Percentiles rank a stretch among this genome's conserved stretches.
phyloP scores from a whole-genome alignment of 1,139 yeast species.

The Saccharomyces uvarum region DNA sequence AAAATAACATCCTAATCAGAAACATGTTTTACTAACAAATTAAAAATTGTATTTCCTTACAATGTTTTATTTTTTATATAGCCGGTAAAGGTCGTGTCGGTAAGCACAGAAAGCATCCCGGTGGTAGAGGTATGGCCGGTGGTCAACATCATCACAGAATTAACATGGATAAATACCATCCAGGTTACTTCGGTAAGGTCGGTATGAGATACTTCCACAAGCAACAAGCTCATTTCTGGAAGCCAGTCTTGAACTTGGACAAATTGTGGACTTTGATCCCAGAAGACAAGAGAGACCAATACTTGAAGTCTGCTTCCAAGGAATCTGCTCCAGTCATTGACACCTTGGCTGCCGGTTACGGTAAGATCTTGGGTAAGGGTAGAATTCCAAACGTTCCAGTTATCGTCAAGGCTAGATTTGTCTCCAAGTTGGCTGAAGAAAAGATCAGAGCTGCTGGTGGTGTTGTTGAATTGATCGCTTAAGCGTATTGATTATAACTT shows the following conservation, averaged over 20 bases:
- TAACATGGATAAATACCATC: conserved; percentile 99
- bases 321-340: conserved; percentile 98
- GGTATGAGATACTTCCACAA: conserved; percentile 99
- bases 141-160: conserved; percentile 99
- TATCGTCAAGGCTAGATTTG: conserved; percentile 98
- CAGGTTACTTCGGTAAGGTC: conserved; percentile 99
- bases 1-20: background rate
- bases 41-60: conserved; percentile 6
- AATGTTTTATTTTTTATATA: conserved; percentile 27
- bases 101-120: conserved; percentile 99
- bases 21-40: conserved; percentile 18
- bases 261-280: conserved; percentile 97
- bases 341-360: conserved; percentile 99
- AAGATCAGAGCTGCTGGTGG: conserved; percentile 99
- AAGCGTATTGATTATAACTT: conserved; percentile 33
- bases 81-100: conserved; percentile 99
- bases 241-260: conserved; percentile 96
- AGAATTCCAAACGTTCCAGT: conserved; percentile 96
- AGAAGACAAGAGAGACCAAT: conserved; percentile 90
- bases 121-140: conserved; percentile 99
- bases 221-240: conserved; percentile 95
- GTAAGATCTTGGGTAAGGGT: conserved; percentile 99
- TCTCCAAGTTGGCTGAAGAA: conserved; percentile 98
- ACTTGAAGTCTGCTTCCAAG: conserved; percentile 76
- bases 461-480: conserved; percentile 98